These are phyloP conservation scores for Ilyonectria mors-panacis DNA, from an alignment of 2,329 filamentous ascomycete species.

Conservation along the genomic window DNA sequence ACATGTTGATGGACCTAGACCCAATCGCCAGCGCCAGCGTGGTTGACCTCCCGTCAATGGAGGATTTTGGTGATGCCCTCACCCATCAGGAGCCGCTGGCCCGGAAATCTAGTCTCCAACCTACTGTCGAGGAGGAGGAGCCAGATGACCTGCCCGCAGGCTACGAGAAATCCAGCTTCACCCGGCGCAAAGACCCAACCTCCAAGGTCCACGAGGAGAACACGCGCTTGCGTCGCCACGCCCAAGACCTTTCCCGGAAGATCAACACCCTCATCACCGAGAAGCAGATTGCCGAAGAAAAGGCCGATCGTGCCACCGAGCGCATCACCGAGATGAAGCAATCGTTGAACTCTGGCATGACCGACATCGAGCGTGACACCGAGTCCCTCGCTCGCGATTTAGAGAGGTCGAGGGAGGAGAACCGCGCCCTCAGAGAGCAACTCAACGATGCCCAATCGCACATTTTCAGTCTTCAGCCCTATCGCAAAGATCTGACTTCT, in stretches of 20 bases:
- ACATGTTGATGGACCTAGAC: slow-evolving; percentile 36
- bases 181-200: slow-evolving; percentile 24
- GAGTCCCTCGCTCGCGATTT: slow-evolving; percentile 40
- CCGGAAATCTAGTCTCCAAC: slow-evolving; percentile 16
- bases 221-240: slow-evolving; percentile 35
- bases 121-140: slow-evolving; percentile 37
- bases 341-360: slow-evolving; percentile 41
- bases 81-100: slow-evolving; percentile 27
- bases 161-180: slow-evolving; percentile 34
- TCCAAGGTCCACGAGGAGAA: slow-evolving; percentile 35
- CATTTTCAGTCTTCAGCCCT: slow-evolving; percentile 59
- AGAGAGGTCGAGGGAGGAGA: slow-evolving; percentile 48
- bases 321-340: slow-evolving; percentile 45
- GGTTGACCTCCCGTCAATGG: slow-evolving; percentile 28
- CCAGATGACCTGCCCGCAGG: slow-evolving; percentile 32
- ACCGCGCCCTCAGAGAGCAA: slow-evolving; percentile 47
- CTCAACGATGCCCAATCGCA: slow-evolving; percentile 56
- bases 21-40: slow-evolving; percentile 16
- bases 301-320: slow-evolving; percentile 45
- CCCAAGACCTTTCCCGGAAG: slow-evolving; percentile 41
- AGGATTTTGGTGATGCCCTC: slow-evolving; percentile 31
- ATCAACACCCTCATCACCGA: slow-evolving; percentile 38
- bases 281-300: slow-evolving; percentile 51
- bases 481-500: slow-evolving; percentile 55
- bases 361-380: slow-evolving; percentile 42